Evolutionary conservation across 306 rosid genomes (phyloP).

Genomic region (Corylus heterophylla): DNA sequence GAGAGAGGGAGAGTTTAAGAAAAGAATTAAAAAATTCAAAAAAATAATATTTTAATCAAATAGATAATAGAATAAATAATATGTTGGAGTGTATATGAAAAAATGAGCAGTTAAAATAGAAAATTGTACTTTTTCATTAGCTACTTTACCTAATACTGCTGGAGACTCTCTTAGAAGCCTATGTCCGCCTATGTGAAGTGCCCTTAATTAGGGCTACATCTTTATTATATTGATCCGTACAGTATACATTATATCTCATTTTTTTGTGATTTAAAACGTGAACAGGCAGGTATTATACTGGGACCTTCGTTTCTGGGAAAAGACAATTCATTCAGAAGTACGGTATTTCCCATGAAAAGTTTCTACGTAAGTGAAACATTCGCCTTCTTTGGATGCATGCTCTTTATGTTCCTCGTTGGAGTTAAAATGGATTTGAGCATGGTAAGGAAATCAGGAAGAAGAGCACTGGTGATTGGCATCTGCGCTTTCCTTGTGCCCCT

Average conservation of each 20-base stretch:
- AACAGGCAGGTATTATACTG: constrained; percentile 45
- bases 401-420: constrained; percentile 46
- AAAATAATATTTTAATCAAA: too few relatives aligned
- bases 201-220: too few relatives aligned
- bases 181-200: too few relatives aligned
- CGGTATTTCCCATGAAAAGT: constrained; percentile 36
- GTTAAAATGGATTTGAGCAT: constrained; percentile 60
- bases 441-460: constrained; percentile 47
- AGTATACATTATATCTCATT: background rate
- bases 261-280: background rate
- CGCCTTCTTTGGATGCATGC: constrained; percentile 24
- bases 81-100: too few relatives aligned
- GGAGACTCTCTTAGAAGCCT: too few relatives aligned
- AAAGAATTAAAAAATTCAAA: too few relatives aligned
- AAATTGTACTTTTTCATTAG: too few relatives aligned
- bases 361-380: constrained; percentile 41
- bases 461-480: constrained; percentile 27
- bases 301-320: constrained; percentile 55
- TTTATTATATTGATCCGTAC: too few relatives aligned
- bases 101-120: too few relatives aligned
- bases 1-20: too few relatives aligned
- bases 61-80: too few relatives aligned
- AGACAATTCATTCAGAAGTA: background rate
- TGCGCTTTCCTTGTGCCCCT: constrained; percentile 28
- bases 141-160: too few relatives aligned